Evolutionary conservation across 176 grass and related monocot species (phyloP), one percentile per base, ranked within the genome.

Genomic region (Neostapfia colusana): DNA sequence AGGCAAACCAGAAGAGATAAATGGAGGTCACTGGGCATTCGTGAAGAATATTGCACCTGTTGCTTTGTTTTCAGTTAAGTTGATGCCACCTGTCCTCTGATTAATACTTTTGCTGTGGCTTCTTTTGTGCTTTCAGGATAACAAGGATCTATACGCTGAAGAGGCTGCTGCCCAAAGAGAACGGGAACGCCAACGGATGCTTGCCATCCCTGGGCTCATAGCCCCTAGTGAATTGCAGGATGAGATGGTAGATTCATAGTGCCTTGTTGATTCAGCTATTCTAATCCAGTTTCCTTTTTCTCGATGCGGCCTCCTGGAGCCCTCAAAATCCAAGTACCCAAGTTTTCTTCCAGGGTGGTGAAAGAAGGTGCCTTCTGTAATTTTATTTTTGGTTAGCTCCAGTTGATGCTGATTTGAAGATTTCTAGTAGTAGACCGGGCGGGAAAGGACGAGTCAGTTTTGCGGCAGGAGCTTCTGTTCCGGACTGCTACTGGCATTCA

Each of bases 71-170:
- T 0, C 23, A 53, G 8, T 31, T 80, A 38, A 40, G 1, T 34
- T 24, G 16, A 1, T 24, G 37, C 15, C 2, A 67, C 16, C 16
- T 73, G 6, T 45, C 36, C 63, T 54, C 8, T 84, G 39, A 84
- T 70, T 4, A 4, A 43, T 27, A 0, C 63, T 58, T 77, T 58
- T 49, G 13, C 5, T 64, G n/a, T 31, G 5, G 41, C 2, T 74
- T 66, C 4, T 39, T 65, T 73, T 87, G 60, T 60, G 41, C 0
- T 67, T 86, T 51, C 75, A 99, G 96, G 96, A 99, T 83, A 99
- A 99, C 69, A 99, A 99, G 83, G 96, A 99, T 87, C 77, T 99
- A 31, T 99, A 99, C 36, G 96, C 96, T 0, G 96, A 99, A 79
- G 96, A 99, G 73, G 89, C 96, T 37, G 96, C 96, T 26, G 96